Percentiles rank a stretch among this genome's conserved stretches.
phyloP scores from a whole-genome alignment of 345 rosid species.

The Trapa bicornis region DNA sequence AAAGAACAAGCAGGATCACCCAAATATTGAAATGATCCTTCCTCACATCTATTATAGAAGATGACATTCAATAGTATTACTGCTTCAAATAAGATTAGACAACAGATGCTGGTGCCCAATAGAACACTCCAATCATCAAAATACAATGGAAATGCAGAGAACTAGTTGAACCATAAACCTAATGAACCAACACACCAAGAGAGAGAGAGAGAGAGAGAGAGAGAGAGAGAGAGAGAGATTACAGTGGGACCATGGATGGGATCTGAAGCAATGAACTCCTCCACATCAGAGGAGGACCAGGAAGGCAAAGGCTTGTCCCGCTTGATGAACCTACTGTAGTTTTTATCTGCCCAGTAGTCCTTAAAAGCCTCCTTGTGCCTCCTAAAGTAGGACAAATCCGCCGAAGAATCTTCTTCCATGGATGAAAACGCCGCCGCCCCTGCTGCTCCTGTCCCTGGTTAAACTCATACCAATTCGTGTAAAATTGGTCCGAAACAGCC shows the following conservation, averaged over 20 bases:
- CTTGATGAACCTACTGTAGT: constrained; percentile 44
- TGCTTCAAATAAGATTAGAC: not conserved
- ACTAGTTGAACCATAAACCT: too few relatives aligned
- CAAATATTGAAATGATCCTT: not conserved
- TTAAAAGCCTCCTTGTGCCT: constrained; percentile 8
- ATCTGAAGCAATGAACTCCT: constrained; percentile 77
- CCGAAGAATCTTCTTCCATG: too few relatives aligned
- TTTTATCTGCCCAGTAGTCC: constrained; percentile 55
- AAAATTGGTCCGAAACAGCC: too few relatives aligned
- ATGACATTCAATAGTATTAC: not conserved
- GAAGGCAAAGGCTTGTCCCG: constrained; percentile 54
- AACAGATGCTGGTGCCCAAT: too few relatives aligned
- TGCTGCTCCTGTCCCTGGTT: too few relatives aligned
- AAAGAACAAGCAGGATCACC: not conserved
- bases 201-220: not conserved
- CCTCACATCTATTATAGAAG: not conserved
- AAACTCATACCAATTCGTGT: too few relatives aligned
- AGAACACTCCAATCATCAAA: not conserved
- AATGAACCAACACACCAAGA: not conserved
- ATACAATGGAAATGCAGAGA: not conserved
- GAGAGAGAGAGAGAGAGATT: constrained; percentile 8
- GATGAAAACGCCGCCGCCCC: too few relatives aligned
- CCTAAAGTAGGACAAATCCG: too few relatives aligned
- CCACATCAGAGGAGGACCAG: constrained; percentile 76
- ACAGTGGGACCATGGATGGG: constrained; percentile 73